These are phyloP conservation scores for Penicillium odoratum DNA, from an alignment of 495 filamentous ascomycete species.

Conservation along the genomic window DNA sequence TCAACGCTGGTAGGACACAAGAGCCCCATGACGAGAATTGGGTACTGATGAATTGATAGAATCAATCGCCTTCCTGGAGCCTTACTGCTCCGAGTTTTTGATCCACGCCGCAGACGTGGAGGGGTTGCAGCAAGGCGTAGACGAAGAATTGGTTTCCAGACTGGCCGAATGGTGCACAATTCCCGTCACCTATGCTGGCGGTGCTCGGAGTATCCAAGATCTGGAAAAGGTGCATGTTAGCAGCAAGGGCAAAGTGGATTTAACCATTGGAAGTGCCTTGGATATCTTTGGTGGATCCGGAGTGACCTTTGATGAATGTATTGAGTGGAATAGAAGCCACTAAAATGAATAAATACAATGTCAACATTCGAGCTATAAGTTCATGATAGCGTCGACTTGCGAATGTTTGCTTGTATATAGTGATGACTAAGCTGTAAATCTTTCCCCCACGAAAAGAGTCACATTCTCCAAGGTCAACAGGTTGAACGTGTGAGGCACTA, in stretches of 20 bases:
- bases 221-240: conserved; percentile 74
- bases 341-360: conserved; percentile 10
- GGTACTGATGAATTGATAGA: conserved; percentile 46
- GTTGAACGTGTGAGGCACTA: conserved; percentile 5
- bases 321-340: conserved; percentile 72
- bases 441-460: conserved; percentile 12
- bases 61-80: conserved; percentile 76
- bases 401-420: not conserved
- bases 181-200: conserved; percentile 94
- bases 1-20: conserved; percentile 65
- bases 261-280: conserved; percentile 94
- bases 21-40: not conserved
- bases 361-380: not conserved
- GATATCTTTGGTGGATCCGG: conserved; percentile 91
- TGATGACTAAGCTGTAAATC: conserved; percentile 16
- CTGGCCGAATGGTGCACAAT: conserved; percentile 84
- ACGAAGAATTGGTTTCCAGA: conserved; percentile 74
- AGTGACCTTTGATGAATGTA: conserved; percentile 84
- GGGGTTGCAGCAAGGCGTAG: conserved; percentile 85
- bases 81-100: conserved; percentile 92
- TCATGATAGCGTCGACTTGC: not conserved
- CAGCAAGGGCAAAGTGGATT: conserved; percentile 78
- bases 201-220: conserved; percentile 77
- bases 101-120: conserved; percentile 99
- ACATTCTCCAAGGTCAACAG: not conserved